Conservation (phyloP, 139 green algal species). For the Spirogloea muscicola region DNA sequence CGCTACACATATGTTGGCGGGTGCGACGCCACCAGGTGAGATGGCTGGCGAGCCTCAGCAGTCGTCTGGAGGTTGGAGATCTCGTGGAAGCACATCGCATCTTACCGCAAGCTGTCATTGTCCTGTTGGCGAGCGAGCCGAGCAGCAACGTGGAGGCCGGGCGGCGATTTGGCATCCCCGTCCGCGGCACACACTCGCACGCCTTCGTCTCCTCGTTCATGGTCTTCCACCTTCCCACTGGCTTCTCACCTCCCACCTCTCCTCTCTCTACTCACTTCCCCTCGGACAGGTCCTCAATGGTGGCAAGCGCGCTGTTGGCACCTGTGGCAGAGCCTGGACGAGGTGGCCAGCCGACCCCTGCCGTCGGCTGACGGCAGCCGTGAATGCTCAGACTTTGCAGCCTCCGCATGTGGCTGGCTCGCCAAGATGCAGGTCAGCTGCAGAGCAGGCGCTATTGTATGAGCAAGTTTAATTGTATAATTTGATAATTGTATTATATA, state of each 20-base stretch:
- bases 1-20: constrained; percentile 48
- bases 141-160: constrained; percentile 49
- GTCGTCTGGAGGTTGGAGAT: too few relatives aligned
- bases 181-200: constrained; percentile 52
- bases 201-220: constrained; percentile 47
- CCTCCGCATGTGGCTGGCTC: background rate
- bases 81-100: too few relatives aligned
- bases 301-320: background rate
- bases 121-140: too few relatives aligned
- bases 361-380: constrained; percentile 9
- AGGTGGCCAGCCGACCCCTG: constrained; percentile 3
- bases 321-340: constrained; percentile 25
- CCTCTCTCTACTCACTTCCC: too few relatives aligned
- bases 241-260: too few relatives aligned
- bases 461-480: too few relatives aligned
- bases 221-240: too few relatives aligned
- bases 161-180: constrained; percentile 46
- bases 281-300: too few relatives aligned
- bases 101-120: too few relatives aligned
- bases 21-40: constrained; percentile 52
- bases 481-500: too few relatives aligned
- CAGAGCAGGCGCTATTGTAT: too few relatives aligned
- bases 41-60: too few relatives aligned
- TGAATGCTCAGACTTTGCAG: constrained; percentile 31
- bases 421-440: background rate